Percentiles rank a stretch among this genome's conserved stretches.
Conservation (phyloP, 805 yeast species). For the Candida arabinofermentans region DNA sequence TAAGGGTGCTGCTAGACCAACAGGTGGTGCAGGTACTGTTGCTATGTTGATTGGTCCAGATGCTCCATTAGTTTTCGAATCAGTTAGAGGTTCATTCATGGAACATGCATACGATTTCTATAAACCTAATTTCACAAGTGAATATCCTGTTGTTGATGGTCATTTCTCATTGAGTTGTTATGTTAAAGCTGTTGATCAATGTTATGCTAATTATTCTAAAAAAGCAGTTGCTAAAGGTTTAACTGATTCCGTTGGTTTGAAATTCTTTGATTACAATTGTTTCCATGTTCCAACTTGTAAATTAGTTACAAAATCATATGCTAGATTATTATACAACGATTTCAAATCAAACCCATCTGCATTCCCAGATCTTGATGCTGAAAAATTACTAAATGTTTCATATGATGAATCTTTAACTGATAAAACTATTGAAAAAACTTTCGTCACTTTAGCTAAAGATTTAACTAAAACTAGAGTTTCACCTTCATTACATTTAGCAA, state of each 20-base stretch:
- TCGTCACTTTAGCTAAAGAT: constrained; percentile 73
- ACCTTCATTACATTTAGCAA: constrained; percentile 82
- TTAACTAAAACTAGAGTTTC: constrained; percentile 62
- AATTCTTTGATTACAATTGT: constrained; percentile 83
- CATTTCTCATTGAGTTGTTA: constrained; percentile 93
- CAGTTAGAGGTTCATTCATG: constrained; percentile 88
- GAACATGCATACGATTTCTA: constrained; percentile 97
- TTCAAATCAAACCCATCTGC: constrained; percentile 64
- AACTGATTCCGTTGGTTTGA: constrained; percentile 56
- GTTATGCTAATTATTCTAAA: constrained; percentile 77
- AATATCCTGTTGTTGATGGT: constrained; percentile 97
- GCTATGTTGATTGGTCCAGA: constrained; percentile 95
- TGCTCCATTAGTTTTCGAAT: constrained; percentile 92
- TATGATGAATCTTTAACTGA: constrained; percentile 80
- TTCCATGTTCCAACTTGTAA: constrained; percentile 99
- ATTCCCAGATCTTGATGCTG: constrained; percentile 51
- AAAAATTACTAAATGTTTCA: constrained; percentile 46
- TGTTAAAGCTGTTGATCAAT: constrained; percentile 85
- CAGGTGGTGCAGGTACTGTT: constrained; percentile 98
- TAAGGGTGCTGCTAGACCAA: constrained; percentile 97
- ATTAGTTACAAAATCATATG: constrained; percentile 87
- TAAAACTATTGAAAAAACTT: constrained; percentile 78
- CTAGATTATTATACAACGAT: constrained; percentile 87
- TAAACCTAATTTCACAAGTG: constrained; percentile 94
- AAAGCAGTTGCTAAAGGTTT: constrained; percentile 59